These are phyloP conservation scores for Phycomyces blakesleeanus DNA, from an alignment of 192 early-diverging fungal genomes.

Conservation along the genomic window DNA sequence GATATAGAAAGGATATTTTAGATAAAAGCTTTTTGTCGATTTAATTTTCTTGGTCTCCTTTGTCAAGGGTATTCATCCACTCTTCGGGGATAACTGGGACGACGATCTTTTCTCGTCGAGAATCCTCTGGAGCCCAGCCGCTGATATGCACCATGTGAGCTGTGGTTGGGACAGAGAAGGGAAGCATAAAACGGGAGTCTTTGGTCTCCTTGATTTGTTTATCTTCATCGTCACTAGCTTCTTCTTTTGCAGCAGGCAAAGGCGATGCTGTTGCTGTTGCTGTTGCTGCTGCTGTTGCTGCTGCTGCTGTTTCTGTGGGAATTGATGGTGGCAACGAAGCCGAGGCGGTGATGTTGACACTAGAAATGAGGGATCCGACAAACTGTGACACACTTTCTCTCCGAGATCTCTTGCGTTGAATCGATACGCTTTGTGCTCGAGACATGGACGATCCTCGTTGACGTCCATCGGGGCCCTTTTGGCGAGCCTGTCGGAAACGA, in stretches of 20 bases:
- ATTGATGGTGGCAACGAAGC: neutral
- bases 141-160: slow-evolving; percentile 25
- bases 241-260: neutral
- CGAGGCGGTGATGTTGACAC: slow-evolving; percentile 2
- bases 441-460: slow-evolving; percentile 6
- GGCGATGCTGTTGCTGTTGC: neutral
- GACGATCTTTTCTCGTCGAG: slow-evolving; percentile 1
- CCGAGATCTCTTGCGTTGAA: slow-evolving; percentile 17
- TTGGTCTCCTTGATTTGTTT: slow-evolving; percentile 34
- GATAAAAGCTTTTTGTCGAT: too few relatives aligned
- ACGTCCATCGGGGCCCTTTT: slow-evolving; percentile 16
- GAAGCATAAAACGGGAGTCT: slow-evolving; percentile 53
- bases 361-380: slow-evolving; percentile 29
- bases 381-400: slow-evolving; percentile 30
- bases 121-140: slow-evolving; percentile 4
- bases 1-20: neutral
- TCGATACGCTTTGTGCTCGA: slow-evolving; percentile 1
- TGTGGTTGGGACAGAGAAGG: slow-evolving; percentile 62
- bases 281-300: neutral
- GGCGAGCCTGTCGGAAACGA: slow-evolving; percentile 20
- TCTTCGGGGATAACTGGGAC: slow-evolving; percentile 31
- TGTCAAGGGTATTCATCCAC: slow-evolving; percentile 34
- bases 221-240: slow-evolving; percentile 20
- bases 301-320: neutral
- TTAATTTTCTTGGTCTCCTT: slow-evolving; percentile 3